Percentiles rank a stretch among this genome's conserved stretches.
These are phyloP conservation scores for Besnoitia besnoiti DNA, from an alignment of 169 alveolate genomes.

Conservation along the genomic window DNA sequence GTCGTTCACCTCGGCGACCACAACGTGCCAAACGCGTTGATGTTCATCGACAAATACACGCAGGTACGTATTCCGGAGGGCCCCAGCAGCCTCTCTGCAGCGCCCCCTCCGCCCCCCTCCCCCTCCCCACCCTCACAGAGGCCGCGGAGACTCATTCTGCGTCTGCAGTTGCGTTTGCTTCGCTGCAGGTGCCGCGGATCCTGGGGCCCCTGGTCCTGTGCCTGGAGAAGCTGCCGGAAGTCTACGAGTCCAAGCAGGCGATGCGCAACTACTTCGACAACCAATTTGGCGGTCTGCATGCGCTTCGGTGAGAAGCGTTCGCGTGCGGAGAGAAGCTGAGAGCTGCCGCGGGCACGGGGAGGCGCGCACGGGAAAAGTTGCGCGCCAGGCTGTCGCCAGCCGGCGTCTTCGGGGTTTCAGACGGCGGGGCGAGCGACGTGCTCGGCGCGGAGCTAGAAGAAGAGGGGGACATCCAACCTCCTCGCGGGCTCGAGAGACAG, in stretches of 20 bases:
- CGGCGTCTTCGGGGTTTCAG: too few relatives aligned
- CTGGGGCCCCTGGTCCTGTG: slow-evolving; percentile 89
- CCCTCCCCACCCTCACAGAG: too few relatives aligned
- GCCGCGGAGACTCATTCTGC: background rate
- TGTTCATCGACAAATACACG: slow-evolving; percentile 91
- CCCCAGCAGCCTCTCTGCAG: background rate
- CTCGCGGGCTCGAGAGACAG: too few relatives aligned
- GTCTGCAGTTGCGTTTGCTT: background rate
- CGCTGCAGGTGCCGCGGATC: slow-evolving; percentile 91
- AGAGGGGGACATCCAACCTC: too few relatives aligned
- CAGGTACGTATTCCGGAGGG: background rate
- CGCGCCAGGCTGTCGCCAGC: too few relatives aligned
- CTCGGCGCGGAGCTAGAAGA: too few relatives aligned
- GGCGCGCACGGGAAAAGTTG: too few relatives aligned
- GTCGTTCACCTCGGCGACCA: slow-evolving; percentile 92
- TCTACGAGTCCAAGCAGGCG: slow-evolving; percentile 80
- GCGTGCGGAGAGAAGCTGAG: too few relatives aligned
- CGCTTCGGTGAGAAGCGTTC: slow-evolving; percentile 62
- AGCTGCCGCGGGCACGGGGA: too few relatives aligned
- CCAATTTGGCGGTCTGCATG: slow-evolving; percentile 86
- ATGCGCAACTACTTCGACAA: slow-evolving; percentile 81
- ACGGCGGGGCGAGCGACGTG: too few relatives aligned
- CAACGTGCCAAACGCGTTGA: slow-evolving; percentile 92
- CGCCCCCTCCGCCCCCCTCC: background rate
- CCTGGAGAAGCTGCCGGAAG: slow-evolving; percentile 86